These are phyloP conservation scores for Chrysoporthe cubensis DNA, from an alignment of 2,329 filamentous ascomycete species.

Conservation along the genomic window DNA sequence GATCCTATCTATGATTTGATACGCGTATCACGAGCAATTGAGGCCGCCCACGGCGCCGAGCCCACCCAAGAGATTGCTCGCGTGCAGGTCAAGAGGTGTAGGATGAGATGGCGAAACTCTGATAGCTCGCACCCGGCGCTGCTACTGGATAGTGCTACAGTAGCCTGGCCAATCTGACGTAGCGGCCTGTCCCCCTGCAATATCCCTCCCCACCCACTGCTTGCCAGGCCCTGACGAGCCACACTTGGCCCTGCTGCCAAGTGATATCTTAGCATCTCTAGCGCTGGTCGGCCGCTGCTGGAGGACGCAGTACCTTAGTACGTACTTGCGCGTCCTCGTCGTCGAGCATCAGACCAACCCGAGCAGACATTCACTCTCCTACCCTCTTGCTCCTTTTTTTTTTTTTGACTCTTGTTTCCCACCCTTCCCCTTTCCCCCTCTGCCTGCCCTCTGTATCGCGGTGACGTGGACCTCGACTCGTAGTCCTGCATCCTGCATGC, in stretches of 20 bases:
- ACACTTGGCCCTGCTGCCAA: background rate
- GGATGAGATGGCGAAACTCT: background rate
- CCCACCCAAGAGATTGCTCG: background rate
- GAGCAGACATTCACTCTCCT: no score
- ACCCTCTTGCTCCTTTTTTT: background rate
- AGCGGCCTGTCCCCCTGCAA: background rate
- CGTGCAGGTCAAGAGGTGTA: background rate
- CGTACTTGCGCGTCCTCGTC: no score
- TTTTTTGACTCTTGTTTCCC: no score
- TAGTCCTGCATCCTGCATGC: background rate
- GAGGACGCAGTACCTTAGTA: no score
- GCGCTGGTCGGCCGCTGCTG: no score
- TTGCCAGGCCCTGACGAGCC: background rate
- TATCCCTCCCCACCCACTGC: no score
- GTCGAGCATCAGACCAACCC: no score
- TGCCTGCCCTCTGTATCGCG: background rate
- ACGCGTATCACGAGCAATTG: background rate
- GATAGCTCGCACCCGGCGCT: no score
- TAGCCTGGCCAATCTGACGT: background rate
- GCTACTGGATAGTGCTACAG: background rate
- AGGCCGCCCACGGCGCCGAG: conserved; percentile 1
- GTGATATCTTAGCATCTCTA: no score
- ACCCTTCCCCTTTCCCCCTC: background rate
- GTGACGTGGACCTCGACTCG: background rate
- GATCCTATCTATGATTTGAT: no score